Conservation (phyloP, 768 basidiomycete genomes). For the Pleurotus giganteus region DNA sequence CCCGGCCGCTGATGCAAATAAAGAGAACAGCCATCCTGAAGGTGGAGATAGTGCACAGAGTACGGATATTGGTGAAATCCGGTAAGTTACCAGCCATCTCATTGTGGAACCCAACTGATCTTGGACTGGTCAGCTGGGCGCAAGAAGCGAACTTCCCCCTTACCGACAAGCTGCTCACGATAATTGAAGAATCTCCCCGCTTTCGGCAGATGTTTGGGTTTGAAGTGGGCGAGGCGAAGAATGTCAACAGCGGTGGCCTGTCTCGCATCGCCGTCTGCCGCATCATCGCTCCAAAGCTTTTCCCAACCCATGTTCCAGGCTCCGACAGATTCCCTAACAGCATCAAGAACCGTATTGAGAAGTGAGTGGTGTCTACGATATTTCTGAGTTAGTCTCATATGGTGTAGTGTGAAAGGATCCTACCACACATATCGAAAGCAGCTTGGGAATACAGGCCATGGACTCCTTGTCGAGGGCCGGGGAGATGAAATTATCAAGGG, state of each 20-base stretch:
- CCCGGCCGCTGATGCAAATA: no score
- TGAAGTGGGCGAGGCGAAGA: conserved; percentile 12
- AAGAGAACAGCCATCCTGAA: no score
- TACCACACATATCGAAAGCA: background rate
- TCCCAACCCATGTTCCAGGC: conserved; percentile 4
- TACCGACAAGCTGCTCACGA: conserved; percentile 18
- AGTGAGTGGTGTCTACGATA: background rate
- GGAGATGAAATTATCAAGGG: background rate
- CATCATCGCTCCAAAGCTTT: conserved; percentile 12
- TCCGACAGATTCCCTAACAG: background rate
- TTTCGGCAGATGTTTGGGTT: conserved; percentile 21
- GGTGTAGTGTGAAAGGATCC: background rate
- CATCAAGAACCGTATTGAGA: background rate
- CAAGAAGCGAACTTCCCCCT: no score
- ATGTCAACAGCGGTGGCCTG: background rate
- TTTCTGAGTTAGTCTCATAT: background rate
- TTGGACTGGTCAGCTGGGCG: no score
- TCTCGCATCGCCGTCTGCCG: conserved; percentile 12
- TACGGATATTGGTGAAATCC: no score
- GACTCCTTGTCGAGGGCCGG: background rate
- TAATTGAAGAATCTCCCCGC: conserved; percentile 17
- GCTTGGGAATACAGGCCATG: background rate
- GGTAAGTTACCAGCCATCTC: no score
- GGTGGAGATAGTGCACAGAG: no score
- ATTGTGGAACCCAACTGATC: no score